Evolutionary conservation across 352 stramenopile species (phyloP).

Genomic region (Pythium biforme): DNA sequence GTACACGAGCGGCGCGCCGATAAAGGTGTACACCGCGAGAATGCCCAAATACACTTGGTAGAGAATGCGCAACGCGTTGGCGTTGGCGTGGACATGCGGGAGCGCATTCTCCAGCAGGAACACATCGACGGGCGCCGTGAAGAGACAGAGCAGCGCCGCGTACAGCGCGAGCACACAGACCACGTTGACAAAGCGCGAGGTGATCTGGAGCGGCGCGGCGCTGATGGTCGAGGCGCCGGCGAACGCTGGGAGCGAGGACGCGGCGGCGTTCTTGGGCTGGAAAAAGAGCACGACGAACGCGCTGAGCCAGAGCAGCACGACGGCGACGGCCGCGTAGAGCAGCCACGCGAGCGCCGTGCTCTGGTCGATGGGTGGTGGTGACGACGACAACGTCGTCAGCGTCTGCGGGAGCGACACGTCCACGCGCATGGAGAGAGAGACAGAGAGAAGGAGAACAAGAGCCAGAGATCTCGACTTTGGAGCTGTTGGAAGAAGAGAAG

Average conservation of each 20-base stretch:
- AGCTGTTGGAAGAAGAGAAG: background rate
- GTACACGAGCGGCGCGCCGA: slow-evolving; percentile 71
- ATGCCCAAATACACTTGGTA: slow-evolving; percentile 74
- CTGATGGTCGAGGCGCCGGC: slow-evolving; percentile 55
- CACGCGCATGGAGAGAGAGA: slow-evolving; percentile 5
- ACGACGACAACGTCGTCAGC: background rate
- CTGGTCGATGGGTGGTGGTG: slow-evolving; percentile 22
- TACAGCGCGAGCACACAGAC: slow-evolving; percentile 75
- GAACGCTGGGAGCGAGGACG: slow-evolving; percentile 53
- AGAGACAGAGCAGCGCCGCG: slow-evolving; percentile 68
- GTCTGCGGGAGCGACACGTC: background rate
- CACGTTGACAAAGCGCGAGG: slow-evolving; percentile 65
- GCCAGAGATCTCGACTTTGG: too few relatives aligned
- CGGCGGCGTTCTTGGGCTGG: slow-evolving; percentile 54
- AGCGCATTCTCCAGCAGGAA: slow-evolving; percentile 74
- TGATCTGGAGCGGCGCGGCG: slow-evolving; percentile 55
- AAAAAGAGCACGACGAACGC: slow-evolving; percentile 56
- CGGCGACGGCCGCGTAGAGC: slow-evolving; percentile 59
- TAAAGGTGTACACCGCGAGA: slow-evolving; percentile 63
- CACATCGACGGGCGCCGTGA: slow-evolving; percentile 78
- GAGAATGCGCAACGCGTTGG: slow-evolving; percentile 47
- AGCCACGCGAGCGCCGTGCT: slow-evolving; percentile 51
- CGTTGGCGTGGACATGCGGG: slow-evolving; percentile 56
- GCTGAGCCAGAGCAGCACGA: slow-evolving; percentile 59
- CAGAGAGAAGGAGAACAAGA: too few relatives aligned